These are phyloP conservation scores for Thalassiosira mediterranea DNA, from an alignment of 352 stramenopile species.

Conservation along the genomic window DNA sequence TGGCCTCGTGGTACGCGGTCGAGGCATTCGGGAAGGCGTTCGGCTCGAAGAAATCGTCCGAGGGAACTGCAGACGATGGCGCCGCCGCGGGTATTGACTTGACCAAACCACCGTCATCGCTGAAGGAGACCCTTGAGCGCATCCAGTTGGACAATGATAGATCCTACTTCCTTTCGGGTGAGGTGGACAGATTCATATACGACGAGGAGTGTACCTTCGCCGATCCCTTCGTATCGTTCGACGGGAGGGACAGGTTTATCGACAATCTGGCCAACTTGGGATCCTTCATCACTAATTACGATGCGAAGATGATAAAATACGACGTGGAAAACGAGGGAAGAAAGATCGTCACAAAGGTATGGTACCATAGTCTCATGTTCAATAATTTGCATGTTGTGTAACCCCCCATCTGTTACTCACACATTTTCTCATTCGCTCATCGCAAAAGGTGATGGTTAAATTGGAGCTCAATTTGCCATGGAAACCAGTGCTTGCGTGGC, in stretches of 20 bases:
- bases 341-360: conserved; percentile 52
- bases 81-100: conserved; percentile 41
- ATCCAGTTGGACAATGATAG: conserved; percentile 77
- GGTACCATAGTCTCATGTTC: not conserved
- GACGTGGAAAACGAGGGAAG: conserved; percentile 26
- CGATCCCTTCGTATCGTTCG: conserved; percentile 83
- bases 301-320: conserved; percentile 69
- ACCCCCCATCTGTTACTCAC: too few species aligned
- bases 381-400: too few species aligned
- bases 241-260: conserved; percentile 72
- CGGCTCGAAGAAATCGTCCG: conserved; percentile 19
- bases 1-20: conserved; percentile 77
- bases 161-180: conserved; percentile 79
- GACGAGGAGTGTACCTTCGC: conserved; percentile 76
- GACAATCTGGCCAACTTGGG: conserved; percentile 79
- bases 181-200: conserved; percentile 78
- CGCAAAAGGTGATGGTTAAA: conserved; percentile 83
- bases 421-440: too few species aligned
- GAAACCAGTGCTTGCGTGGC: conserved; percentile 82
- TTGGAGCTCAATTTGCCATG: conserved; percentile 79
- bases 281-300: conserved; percentile 80
- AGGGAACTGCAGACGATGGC: not conserved
- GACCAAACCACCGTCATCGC: conserved; percentile 54
- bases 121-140: conserved; percentile 67
- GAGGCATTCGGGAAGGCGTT: conserved; percentile 80